Evolutionary conservation across 768 basidiomycete genomes (phyloP).

Genomic region (Pseudohyphozyma bogoriensis): DNA sequence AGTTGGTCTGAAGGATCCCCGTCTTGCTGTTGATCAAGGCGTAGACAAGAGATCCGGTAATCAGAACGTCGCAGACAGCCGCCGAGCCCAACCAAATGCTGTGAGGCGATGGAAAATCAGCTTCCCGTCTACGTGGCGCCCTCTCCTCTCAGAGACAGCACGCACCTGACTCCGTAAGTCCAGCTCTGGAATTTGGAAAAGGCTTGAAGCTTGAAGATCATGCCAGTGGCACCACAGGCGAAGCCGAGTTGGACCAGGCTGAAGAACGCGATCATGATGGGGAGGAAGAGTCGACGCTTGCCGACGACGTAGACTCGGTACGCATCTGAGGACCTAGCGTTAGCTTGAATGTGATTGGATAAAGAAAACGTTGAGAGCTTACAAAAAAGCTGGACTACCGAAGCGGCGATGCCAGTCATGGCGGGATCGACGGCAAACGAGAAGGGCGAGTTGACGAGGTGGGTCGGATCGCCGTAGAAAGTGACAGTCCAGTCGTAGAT

Average conservation of each 20-base stretch:
- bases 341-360: background rate
- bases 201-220: slow-evolving; percentile 9
- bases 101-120: background rate
- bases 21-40: slow-evolving; percentile 4
- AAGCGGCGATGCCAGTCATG: slow-evolving; percentile 1
- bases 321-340: slow-evolving; percentile 1
- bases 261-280: slow-evolving; percentile 6
- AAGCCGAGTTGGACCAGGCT: slow-evolving; percentile 6
- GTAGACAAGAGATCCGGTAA: slow-evolving; percentile 13
- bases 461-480: slow-evolving; percentile 2
- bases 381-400: background rate
- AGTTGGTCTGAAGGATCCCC: slow-evolving; percentile 5
- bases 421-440: slow-evolving; percentile 10
- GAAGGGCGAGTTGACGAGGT: slow-evolving; percentile 1
- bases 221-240: slow-evolving; percentile 5
- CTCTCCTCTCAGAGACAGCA: background rate
- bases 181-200: slow-evolving; percentile 2
- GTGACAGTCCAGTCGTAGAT: slow-evolving; percentile 17
- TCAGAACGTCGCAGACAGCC: slow-evolving; percentile 6
- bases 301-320: slow-evolving; percentile 17
- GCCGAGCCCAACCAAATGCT: background rate
- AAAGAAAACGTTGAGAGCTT: background rate
- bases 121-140: background rate
- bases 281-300: background rate
- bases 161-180: slow-evolving; percentile 2